phyloP scores from a whole-genome alignment of 768 basidiomycete species.

The Auricularia sp. region DNA sequence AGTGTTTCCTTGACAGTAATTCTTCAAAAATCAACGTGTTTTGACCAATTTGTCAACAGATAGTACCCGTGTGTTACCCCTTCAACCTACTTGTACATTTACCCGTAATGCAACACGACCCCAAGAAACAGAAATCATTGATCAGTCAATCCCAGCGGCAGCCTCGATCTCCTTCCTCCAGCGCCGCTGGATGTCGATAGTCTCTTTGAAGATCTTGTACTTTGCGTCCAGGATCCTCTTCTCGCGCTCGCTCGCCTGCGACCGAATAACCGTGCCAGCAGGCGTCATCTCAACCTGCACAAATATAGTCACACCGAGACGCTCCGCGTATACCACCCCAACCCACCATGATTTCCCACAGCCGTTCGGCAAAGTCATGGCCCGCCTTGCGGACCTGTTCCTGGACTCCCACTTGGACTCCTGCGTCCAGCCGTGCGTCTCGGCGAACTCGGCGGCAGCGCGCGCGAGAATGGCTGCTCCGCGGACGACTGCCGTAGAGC shows the following conservation, averaged over 20 bases:
- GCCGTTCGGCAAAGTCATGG: conserved; percentile 45
- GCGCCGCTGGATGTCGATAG: conserved; percentile 76
- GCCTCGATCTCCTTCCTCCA: conserved; percentile 75
- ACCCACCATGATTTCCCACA: conserved; percentile 90
- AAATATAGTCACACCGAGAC: neutral
- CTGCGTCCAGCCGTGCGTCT: conserved; percentile 18
- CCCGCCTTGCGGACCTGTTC: conserved; percentile 25
- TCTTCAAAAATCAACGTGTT: no score
- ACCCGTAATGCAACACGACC: no score
- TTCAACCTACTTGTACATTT: no score
- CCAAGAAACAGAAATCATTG: no score
- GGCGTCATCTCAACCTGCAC: conserved; percentile 85
- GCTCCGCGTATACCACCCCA: neutral
- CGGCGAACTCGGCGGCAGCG: conserved; percentile 59
- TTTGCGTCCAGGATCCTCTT: conserved; percentile 78
- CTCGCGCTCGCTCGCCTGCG: conserved; percentile 51
- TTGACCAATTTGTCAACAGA: no score
- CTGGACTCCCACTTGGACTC: conserved; percentile 27
- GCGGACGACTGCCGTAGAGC: conserved; percentile 75
- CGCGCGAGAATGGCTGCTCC: conserved; percentile 92
- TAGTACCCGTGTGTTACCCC: no score
- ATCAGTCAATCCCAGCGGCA: conserved; percentile 11
- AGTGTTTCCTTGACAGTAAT: no score
- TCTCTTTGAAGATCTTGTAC: conserved; percentile 87
- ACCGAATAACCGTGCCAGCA: conserved; percentile 58